Evolutionary conservation across 108 stramenopile species (phyloP).

Genomic region (Schizochytrium sp.): DNA sequence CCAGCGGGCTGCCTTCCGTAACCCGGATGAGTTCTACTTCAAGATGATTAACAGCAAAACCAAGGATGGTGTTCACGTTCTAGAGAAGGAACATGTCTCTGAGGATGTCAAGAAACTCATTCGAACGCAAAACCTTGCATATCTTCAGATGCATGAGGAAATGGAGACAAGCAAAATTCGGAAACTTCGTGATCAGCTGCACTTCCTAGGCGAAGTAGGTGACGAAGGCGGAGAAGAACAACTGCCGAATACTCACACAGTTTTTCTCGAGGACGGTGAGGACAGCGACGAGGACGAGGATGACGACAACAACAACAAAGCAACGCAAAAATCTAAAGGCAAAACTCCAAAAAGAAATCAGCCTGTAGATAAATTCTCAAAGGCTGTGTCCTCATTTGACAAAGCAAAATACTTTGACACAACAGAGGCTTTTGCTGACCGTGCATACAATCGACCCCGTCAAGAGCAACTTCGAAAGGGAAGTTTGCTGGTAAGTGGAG

Average conservation of each 20-base stretch:
- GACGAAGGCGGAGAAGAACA: constrained; percentile 83
- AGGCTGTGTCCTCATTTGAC: constrained; percentile 77
- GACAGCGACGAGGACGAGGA: constrained; percentile 64
- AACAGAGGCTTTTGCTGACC: constrained; percentile 87
- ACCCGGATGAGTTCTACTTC: constrained; percentile 99
- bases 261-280: constrained; percentile 76
- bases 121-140: constrained; percentile 96
- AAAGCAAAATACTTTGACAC: constrained; percentile 83
- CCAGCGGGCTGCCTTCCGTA: constrained; percentile 86
- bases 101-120: constrained; percentile 81
- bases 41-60: constrained; percentile 87
- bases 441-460: constrained; percentile 69
- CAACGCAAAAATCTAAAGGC: not conserved
- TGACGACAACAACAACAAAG: constrained; percentile 6
- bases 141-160: constrained; percentile 80
- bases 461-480: constrained; percentile 31
- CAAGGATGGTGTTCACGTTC: constrained; percentile 79
- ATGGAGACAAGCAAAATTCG: constrained; percentile 79
- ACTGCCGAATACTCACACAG: constrained; percentile 69
- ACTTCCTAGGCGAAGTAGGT: constrained; percentile 72
- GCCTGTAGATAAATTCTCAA: constrained; percentile 73
- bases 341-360: constrained; percentile 5
- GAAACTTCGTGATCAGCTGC: constrained; percentile 68
- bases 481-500: constrained; percentile 65
- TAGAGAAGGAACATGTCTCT: constrained; percentile 75